Percentiles rank a stretch among this genome's conserved stretches.
Evolutionary conservation across 164 flowering plant genomes (phyloP).

Genomic region (Piper longum): DNA sequence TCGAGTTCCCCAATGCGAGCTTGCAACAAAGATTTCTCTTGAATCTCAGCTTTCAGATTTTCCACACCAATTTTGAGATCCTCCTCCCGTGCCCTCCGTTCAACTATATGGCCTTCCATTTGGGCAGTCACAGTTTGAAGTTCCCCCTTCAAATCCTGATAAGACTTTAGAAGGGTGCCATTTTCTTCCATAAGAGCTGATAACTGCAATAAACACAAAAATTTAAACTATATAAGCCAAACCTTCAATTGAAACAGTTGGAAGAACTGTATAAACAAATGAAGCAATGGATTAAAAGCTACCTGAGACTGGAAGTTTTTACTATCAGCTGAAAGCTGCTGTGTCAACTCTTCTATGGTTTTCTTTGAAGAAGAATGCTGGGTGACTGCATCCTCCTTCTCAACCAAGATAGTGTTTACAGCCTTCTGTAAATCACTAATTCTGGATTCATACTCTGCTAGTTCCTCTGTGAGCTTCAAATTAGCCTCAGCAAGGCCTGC

Average conservation of each 20-base stretch:
- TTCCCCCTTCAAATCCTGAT: conserved; percentile 46
- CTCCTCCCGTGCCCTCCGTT: conserved; percentile 31
- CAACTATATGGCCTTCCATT: conserved; percentile 48
- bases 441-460: conserved; percentile 36
- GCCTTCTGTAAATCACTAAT: conserved; percentile 33
- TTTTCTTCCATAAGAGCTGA: conserved; percentile 70
- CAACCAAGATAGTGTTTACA: conserved; percentile 25
- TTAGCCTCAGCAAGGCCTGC: conserved; percentile 55
- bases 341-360: conserved; percentile 43
- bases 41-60: conserved; percentile 41
- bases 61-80: conserved; percentile 34
- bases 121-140: conserved; percentile 38
- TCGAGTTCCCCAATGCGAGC: conserved; percentile 45
- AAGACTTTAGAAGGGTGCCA: conserved; percentile 35
- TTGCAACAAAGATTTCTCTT: conserved; percentile 38
- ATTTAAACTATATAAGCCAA: not conserved
- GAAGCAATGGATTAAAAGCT: not conserved
- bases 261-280: not conserved
- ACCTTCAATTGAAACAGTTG: not conserved
- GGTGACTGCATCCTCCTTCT: conserved; percentile 39
- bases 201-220: conserved; percentile 39
- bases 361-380: conserved; percentile 40
- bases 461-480: conserved; percentile 42
- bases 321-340: conserved; percentile 40
- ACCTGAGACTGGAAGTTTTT: conserved; percentile 63